Base-by-base conservation (phyloP, 441 rosid genomes). In the Pelargonium myrrhifolium region DNA sequence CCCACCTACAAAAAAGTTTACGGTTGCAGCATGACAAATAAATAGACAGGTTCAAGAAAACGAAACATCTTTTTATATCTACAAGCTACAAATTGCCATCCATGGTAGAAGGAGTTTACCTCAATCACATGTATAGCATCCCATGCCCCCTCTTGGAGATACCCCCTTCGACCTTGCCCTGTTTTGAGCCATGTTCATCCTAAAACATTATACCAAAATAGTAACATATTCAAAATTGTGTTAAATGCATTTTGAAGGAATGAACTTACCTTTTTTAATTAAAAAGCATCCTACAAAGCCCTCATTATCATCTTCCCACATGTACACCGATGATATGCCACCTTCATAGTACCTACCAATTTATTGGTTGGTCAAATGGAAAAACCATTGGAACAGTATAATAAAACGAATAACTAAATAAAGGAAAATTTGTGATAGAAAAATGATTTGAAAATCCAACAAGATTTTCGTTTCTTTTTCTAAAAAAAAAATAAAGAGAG, bases 231-330 rank as follows among this genome's bases (percentile, higher is more conserved):
- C 26, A 26, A 70, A 37, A 31, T 26, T 17, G 10, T 5, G 28
- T 45, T 3, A 45, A 45, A 11, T 45, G n/a, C 14, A 45, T 45
- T 11, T 45, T 11, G 1, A 69, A 65, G 35, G 12, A 31, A 76
- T 22, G 61, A 40, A 11, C 77, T 77, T 73, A 86, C 98, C 98
- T 84, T 90, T 93, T 81, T 93, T 93, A 51, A 93, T 86, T 82
- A 90, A 79, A 78, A 93, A 93, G 83, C 97, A 93, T 62, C 85
- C 91, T 17, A 89, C 96, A 75, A 93, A 90, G 70, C 93, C 91
- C 80, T 84, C 96, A 76, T 86, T 93, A 55, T 85, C 93, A 72
- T 87, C 95, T 81, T 93, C 97, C 96, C 96, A 93, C 93, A 93
- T 84, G 72, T 93, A 93, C 45, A 93, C 97, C n/a, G 96, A 93